A percentile compares a stretch with the other conserved stretches of the same genome.
phyloP scores from a whole-genome alignment of 2,329 filamentous ascomycete genomes.

The Tolypocladium paradoxum region DNA sequence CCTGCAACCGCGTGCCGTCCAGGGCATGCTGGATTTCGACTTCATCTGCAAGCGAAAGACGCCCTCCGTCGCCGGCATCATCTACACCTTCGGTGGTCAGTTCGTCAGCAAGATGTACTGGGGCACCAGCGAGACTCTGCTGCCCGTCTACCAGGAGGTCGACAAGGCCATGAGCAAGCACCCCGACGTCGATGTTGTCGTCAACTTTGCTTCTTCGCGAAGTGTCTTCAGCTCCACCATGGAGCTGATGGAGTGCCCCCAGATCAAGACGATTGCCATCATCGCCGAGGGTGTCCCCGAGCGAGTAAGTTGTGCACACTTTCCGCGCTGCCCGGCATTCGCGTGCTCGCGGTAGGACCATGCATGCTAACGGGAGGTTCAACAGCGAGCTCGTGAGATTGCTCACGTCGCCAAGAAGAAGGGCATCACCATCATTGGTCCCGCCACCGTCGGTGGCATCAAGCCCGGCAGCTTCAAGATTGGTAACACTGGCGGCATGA shows the following conservation, averaged over 20 bases:
- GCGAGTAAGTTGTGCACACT: slow-evolving; percentile 52
- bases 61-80: slow-evolving; percentile 95
- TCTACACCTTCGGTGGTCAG: slow-evolving; percentile 99
- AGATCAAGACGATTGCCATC: slow-evolving; percentile 98
- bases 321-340: background rate
- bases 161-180: slow-evolving; percentile 93
- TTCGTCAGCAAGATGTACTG: slow-evolving; percentile 99
- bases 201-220: slow-evolving; percentile 98
- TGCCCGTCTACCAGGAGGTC: slow-evolving; percentile 94
- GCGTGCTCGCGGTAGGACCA: background rate
- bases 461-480: slow-evolving; percentile 99
- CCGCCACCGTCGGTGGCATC: slow-evolving; percentile 96
- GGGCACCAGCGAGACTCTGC: slow-evolving; percentile 97
- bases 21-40: slow-evolving; percentile 97
- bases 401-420: slow-evolving; percentile 95
- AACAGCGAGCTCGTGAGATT: slow-evolving; percentile 89
- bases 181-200: slow-evolving; percentile 90
- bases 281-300: slow-evolving; percentile 99
- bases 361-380: slow-evolving; percentile 9
- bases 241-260: slow-evolving; percentile 94
- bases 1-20: slow-evolving; percentile 87
- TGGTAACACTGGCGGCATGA: slow-evolving; percentile 99
- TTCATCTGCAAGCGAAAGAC: slow-evolving; percentile 99
- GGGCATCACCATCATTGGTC: slow-evolving; percentile 97
- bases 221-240: slow-evolving; percentile 98